Percentiles rank a stretch among this genome's conserved stretches.
These are phyloP conservation scores for Pichia sorboxylosa DNA, from an alignment of 1,139 yeast species.

Conservation along the genomic window DNA sequence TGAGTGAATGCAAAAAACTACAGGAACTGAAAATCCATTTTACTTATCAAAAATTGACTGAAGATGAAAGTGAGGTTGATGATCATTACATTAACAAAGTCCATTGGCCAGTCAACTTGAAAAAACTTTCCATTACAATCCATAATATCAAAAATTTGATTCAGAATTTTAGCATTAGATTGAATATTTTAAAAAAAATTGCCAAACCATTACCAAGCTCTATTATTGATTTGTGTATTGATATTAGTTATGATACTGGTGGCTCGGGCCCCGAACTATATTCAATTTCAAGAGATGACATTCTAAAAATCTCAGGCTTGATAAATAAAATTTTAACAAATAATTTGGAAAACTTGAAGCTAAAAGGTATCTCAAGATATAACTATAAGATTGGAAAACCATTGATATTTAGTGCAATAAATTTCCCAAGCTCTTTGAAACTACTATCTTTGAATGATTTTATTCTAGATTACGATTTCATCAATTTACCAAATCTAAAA, in stretches of 20 bases:
- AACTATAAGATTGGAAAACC: constrained; percentile 22
- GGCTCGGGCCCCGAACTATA: constrained; percentile 21
- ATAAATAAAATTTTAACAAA: constrained; percentile 18
- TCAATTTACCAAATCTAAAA: constrained; percentile 16
- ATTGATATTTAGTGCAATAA: constrained; percentile 18
- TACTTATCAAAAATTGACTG: constrained; percentile 16
- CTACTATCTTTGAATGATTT: constrained; percentile 20
- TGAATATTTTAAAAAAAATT: constrained; percentile 18
- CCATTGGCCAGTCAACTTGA: constrained; percentile 20
- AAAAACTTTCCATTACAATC: constrained; percentile 19
- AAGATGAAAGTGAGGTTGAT: constrained; percentile 6
- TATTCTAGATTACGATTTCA: constrained; percentile 19
- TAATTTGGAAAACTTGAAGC: constrained; percentile 18
- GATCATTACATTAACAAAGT: constrained; percentile 7
- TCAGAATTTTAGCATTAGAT: constrained; percentile 19
- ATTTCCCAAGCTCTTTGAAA: constrained; percentile 19
- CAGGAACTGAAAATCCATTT: constrained; percentile 22
- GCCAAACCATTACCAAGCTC: constrained; percentile 20
- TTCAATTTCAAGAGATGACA: constrained; percentile 20
- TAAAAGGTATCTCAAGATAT: constrained; percentile 22
- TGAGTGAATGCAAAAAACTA: constrained; percentile 18
- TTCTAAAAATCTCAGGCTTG: constrained; percentile 17
- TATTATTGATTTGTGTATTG: constrained; percentile 19
- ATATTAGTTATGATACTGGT: constrained; percentile 22
- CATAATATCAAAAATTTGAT: constrained; percentile 20